Evolutionary conservation across 495 filamentous ascomycete species (phyloP).

Genomic region (Amniculicola lignicola): DNA sequence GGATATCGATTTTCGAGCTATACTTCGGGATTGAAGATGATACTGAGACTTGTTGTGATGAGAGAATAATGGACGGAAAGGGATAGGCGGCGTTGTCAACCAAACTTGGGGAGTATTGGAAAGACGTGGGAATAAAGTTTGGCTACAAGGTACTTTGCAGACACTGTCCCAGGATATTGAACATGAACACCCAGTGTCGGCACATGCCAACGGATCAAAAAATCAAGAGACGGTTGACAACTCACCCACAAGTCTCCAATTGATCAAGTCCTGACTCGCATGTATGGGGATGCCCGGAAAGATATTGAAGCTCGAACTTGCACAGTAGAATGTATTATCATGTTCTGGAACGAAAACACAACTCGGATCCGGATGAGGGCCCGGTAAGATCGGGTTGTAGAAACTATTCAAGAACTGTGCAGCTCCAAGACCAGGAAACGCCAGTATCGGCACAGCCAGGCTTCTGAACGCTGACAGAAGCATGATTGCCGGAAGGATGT

Average conservation of each 20-base stretch:
- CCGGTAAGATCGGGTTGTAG: conserved; percentile 53
- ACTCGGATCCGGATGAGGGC: conserved; percentile 56
- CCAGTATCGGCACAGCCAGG: neutral
- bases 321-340: conserved; percentile 53
- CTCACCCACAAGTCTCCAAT: conserved; percentile 51
- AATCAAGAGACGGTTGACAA: neutral
- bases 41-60: no score
- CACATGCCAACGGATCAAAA: no score
- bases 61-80: no score
- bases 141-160: no score
- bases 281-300: conserved; percentile 56
- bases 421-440: conserved; percentile 5
- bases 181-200: no score
- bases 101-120: no score
- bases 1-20: neutral
- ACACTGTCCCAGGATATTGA: no score
- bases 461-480: neutral
- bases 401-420: neutral
- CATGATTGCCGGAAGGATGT: conserved; percentile 2
- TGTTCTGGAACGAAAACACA: conserved; percentile 52
- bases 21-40: neutral
- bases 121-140: no score
- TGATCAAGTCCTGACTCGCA: conserved; percentile 51
- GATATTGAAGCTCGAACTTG: conserved; percentile 52
- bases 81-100: no score